Percentiles rank a stretch among this genome's conserved stretches.
Conservation (phyloP, 208 protist genomes). For the Crithidia fasciculata region DNA sequence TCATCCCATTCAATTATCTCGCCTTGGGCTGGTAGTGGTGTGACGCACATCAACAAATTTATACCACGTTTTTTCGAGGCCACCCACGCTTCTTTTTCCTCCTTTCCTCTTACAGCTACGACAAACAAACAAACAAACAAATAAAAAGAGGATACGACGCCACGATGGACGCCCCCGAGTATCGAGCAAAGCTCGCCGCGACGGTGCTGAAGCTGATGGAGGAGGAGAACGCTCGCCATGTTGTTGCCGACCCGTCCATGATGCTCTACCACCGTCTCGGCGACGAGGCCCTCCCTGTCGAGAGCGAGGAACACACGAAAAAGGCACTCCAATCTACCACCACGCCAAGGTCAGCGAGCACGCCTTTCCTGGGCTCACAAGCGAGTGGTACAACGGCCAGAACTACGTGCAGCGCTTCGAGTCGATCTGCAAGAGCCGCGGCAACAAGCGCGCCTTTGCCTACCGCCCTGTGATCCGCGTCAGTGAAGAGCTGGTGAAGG, state of each 20-base stretch:
- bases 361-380: slow-evolving; percentile 30
- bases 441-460: slow-evolving; percentile 48
- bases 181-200: slow-evolving; percentile 33
- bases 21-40: no score
- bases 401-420: slow-evolving; percentile 53
- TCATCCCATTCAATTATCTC: no score
- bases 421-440: slow-evolving; percentile 26
- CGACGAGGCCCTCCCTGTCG: slow-evolving; percentile 31
- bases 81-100: no score
- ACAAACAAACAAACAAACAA: not conserved
- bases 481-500: slow-evolving; percentile 44
- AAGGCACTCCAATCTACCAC: slow-evolving; percentile 50
- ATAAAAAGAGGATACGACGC: not conserved
- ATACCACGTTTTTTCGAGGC: no score
- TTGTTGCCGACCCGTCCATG: slow-evolving; percentile 38
- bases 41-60: no score
- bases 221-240: slow-evolving; percentile 32
- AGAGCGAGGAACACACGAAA: slow-evolving; percentile 29
- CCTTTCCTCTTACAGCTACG: no score
- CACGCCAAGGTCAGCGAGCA: slow-evolving; percentile 36
- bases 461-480: slow-evolving; percentile 60
- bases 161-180: slow-evolving; percentile 12
- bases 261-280: slow-evolving; percentile 36
- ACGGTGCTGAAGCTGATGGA: slow-evolving; percentile 57
- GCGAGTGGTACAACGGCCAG: slow-evolving; percentile 48